Conservation (phyloP, 176 grass and related monocot genomes). For the Phragmites australis region DNA sequence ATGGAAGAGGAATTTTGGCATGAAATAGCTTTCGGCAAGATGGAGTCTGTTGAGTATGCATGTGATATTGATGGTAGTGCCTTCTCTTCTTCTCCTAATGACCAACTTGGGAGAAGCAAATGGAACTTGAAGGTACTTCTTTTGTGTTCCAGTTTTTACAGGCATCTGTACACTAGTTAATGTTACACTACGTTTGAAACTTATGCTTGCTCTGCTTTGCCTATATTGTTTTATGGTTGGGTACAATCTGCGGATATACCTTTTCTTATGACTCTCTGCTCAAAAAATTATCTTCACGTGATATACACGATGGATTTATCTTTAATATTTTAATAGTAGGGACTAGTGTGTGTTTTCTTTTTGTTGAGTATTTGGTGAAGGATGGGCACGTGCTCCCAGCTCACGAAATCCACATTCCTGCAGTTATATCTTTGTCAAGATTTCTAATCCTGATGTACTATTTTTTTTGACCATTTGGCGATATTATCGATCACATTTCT, state of each 20-base stretch:
- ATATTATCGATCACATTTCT: slow-evolving; percentile 23
- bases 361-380: slow-evolving; percentile 4
- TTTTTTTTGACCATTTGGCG: background rate
- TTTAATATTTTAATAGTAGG: background rate
- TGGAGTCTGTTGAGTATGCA: slow-evolving; percentile 94
- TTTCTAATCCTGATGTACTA: slow-evolving; percentile 14
- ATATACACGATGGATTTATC: background rate
- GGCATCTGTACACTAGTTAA: slow-evolving; percentile 6
- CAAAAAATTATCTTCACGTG: slow-evolving; percentile 3
- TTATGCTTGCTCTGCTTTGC: background rate
- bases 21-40: slow-evolving; percentile 95
- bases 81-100: slow-evolving; percentile 80
- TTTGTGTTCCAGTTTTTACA: slow-evolving; percentile 19
- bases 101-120: slow-evolving; percentile 84
- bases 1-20: slow-evolving; percentile 99
- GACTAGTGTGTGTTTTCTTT: background rate
- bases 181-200: background rate
- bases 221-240: slow-evolving; percentile 15
- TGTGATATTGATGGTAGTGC: slow-evolving; percentile 94
- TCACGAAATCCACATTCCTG: slow-evolving; percentile 3
- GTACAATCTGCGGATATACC: background rate
- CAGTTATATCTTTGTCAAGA: slow-evolving; percentile 22
- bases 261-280: background rate
- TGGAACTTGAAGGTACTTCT: slow-evolving; percentile 89
- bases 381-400: background rate